Evolutionary conservation across 768 basidiomycete genomes (phyloP).

Genomic region (Mycena albidolilacea): DNA sequence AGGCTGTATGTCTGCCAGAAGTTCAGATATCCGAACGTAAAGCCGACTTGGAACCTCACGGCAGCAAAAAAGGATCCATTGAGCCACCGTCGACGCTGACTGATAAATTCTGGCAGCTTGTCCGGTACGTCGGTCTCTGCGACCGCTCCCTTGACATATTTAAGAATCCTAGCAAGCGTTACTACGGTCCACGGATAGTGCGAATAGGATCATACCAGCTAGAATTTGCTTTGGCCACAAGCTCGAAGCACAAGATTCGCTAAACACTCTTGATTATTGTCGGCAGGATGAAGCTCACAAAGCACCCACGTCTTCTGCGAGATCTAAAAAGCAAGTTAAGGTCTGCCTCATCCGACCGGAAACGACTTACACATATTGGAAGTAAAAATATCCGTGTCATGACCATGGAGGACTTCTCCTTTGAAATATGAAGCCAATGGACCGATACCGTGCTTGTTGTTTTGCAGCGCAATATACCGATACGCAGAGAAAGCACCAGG

Average conservation of each 20-base stretch:
- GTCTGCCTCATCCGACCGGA: slow-evolving; percentile 4
- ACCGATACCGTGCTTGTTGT: slow-evolving; percentile 84
- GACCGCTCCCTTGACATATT: slow-evolving; percentile 95
- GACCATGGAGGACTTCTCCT: slow-evolving; percentile 89
- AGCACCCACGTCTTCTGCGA: slow-evolving; percentile 86
- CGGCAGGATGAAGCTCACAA: not conserved
- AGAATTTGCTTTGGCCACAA: slow-evolving; percentile 83
- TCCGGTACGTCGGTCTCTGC: slow-evolving; percentile 97
- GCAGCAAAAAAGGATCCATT: slow-evolving; percentile 97
- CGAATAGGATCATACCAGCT: slow-evolving; percentile 69
- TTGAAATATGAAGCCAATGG: slow-evolving; percentile 98
- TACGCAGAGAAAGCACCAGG: slow-evolving; percentile 98
- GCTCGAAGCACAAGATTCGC: slow-evolving; percentile 88
- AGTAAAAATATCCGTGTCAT: slow-evolving; percentile 92
- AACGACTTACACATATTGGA: slow-evolving; percentile 91
- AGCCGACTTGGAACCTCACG: too few species aligned
- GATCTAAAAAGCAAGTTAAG: slow-evolving; percentile 62
- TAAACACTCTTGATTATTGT: slow-evolving; percentile 51
- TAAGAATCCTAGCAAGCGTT: slow-evolving; percentile 81
- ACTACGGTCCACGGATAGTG: slow-evolving; percentile 33
- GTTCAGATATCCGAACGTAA: too few species aligned
- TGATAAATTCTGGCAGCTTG: slow-evolving; percentile 92
- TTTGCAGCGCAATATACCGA: slow-evolving; percentile 90
- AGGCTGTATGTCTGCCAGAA: too few species aligned
- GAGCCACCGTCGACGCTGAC: slow-evolving; percentile 90